Evolutionary conservation across 2,329 filamentous ascomycete genomes (phyloP).

Genomic region (Dichotomopilus funicola): DNA sequence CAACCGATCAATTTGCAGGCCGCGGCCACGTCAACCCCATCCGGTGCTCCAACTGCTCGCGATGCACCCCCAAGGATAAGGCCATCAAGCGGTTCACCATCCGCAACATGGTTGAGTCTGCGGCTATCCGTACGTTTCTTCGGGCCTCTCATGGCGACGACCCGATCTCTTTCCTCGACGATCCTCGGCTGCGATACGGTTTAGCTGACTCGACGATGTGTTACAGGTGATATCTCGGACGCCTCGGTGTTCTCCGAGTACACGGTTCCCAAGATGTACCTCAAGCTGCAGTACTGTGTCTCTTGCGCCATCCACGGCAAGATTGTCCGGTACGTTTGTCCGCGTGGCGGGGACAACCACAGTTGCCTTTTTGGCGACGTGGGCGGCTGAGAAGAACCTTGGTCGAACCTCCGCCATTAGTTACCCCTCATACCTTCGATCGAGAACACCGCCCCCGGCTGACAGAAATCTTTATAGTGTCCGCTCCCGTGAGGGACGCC

Average conservation of each 20-base stretch:
- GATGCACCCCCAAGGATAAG: conserved; percentile 98
- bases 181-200: neutral
- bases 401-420: conserved; percentile 27
- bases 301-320: conserved; percentile 99
- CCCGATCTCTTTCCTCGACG: neutral
- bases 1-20: conserved; percentile 33
- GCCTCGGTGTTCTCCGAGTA: conserved; percentile 99
- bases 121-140: conserved; percentile 88
- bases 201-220: conserved; percentile 14
- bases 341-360: conserved; percentile 51
- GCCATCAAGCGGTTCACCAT: conserved; percentile 99
- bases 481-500: conserved; percentile 90
- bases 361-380: conserved; percentile 28
- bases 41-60: conserved; percentile 66
- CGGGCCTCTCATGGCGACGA: neutral
- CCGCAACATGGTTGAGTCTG: conserved; percentile 99
- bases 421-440: conserved; percentile 14
- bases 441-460: conserved; percentile 28
- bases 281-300: conserved; percentile 99
- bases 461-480: conserved; percentile 59
- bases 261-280: conserved; percentile 99
- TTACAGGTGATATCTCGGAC: conserved; percentile 97
- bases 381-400: conserved; percentile 43
- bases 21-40: conserved; percentile 99
- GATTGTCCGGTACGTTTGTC: conserved; percentile 94